Evolutionary conservation across 2,329 filamentous ascomycete species (phyloP).

Genomic region (Blastomyces parvus): DNA sequence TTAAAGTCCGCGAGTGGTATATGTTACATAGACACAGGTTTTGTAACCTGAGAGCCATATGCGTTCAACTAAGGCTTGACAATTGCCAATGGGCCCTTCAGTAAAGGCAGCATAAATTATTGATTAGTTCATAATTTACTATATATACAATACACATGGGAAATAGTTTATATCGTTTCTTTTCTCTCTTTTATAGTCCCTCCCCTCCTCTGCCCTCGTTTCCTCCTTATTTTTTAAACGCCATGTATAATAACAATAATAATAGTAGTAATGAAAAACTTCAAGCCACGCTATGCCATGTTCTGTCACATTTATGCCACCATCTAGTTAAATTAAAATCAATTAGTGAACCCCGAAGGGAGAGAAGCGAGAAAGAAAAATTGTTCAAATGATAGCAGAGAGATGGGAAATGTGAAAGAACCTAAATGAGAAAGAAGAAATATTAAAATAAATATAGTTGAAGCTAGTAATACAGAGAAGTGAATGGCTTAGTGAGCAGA

Average conservation of each 20-base stretch:
- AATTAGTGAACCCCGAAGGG: background rate
- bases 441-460: background rate
- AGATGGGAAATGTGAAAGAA: background rate
- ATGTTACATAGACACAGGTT: conserved; percentile 22
- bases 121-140: background rate
- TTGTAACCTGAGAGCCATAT: conserved; percentile 20
- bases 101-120: conserved; percentile 15
- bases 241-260: background rate
- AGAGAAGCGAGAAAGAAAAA: background rate
- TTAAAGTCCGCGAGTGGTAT: conserved; percentile 19
- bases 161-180: background rate
- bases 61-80: conserved; percentile 16
- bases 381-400: background rate
- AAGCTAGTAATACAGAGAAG: background rate
- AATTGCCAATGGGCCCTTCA: conserved; percentile 21
- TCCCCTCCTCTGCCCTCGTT: no score
- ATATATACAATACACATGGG: background rate
- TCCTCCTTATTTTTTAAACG: background rate
- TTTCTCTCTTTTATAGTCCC: background rate
- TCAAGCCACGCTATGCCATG: background rate
- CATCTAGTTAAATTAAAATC: background rate
- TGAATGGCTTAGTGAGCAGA: background rate
- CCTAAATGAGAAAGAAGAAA: background rate
- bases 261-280: background rate
- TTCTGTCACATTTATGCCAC: background rate